A percentile compares a stretch with the other conserved stretches of the same genome.
These are phyloP conservation scores for Phytophthora sansomeana DNA, from an alignment of 352 stramenopile species.

Conservation along the genomic window DNA sequence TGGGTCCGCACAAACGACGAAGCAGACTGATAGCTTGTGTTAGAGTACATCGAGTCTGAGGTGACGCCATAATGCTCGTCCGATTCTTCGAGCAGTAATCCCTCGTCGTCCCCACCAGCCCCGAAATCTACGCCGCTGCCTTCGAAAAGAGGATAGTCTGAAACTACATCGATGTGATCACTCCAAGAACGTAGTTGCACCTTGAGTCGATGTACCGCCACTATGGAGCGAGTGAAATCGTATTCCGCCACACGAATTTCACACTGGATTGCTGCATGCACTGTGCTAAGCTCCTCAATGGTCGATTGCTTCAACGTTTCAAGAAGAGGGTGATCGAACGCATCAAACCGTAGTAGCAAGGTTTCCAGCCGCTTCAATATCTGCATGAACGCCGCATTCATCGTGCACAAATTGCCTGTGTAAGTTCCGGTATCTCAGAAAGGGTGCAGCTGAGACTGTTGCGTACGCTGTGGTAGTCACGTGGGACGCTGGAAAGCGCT, in stretches of 20 bases:
- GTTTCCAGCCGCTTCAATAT: slow-evolving; percentile 61
- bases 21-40: slow-evolving; percentile 51
- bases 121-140: slow-evolving; percentile 52
- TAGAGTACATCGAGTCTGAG: slow-evolving; percentile 78
- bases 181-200: slow-evolving; percentile 69
- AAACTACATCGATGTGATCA: slow-evolving; percentile 82
- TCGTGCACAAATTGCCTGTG: neutral
- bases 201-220: slow-evolving; percentile 78
- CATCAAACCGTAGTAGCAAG: slow-evolving; percentile 60
- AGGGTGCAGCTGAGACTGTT: neutral
- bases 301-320: slow-evolving; percentile 73
- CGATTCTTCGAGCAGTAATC: slow-evolving; percentile 47
- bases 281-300: slow-evolving; percentile 75
- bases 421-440: slow-evolving; percentile 2
- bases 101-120: slow-evolving; percentile 42
- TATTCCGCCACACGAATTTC: slow-evolving; percentile 77
- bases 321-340: slow-evolving; percentile 77
- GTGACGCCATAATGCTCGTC: slow-evolving; percentile 59
- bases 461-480: slow-evolving; percentile 64
- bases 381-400: slow-evolving; percentile 12
- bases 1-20: slow-evolving; percentile 35
- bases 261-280: slow-evolving; percentile 71
- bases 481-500: slow-evolving; percentile 54
- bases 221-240: slow-evolving; percentile 81
- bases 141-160: slow-evolving; percentile 82